Conservation (phyloP, 495 filamentous ascomycete species). For the Talaromyces nanjingensis region DNA sequence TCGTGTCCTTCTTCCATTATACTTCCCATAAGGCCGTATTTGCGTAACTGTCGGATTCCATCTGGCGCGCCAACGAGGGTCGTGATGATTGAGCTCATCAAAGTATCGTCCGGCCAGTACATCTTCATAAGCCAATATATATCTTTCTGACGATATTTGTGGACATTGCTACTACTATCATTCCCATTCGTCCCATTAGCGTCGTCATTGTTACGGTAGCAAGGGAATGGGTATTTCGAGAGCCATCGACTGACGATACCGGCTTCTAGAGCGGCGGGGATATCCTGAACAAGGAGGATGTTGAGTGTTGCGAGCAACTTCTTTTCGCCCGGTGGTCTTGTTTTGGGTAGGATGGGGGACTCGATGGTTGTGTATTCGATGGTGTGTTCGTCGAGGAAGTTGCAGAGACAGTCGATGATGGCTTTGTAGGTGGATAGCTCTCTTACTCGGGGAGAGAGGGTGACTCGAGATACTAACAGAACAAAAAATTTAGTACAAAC, state of each 20-base stretch:
- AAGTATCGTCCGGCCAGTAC: slow-evolving; percentile 37
- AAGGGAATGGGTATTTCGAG: slow-evolving; percentile 43
- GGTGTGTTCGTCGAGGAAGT: slow-evolving; percentile 37
- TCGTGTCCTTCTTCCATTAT: slow-evolving; percentile 31
- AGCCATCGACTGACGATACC: slow-evolving; percentile 44
- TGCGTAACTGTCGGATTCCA: slow-evolving; percentile 35
- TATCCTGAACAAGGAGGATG: slow-evolving; percentile 30
- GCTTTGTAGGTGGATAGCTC: slow-evolving; percentile 34
- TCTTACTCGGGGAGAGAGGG: slow-evolving; percentile 30
- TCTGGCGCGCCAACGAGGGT: slow-evolving; percentile 26
- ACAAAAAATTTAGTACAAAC: neutral
- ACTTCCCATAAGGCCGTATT: slow-evolving; percentile 36
- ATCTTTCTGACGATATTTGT: slow-evolving; percentile 32
- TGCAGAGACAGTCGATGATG: slow-evolving; percentile 40
- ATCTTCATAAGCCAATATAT: slow-evolving; percentile 39
- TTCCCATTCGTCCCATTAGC: neutral
- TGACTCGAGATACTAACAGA: slow-evolving; percentile 29
- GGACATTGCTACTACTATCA: slow-evolving; percentile 12
- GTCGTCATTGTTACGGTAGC: slow-evolving; percentile 5
- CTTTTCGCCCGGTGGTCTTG: slow-evolving; percentile 35
- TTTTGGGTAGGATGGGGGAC: slow-evolving; percentile 39
- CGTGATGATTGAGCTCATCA: slow-evolving; percentile 39
- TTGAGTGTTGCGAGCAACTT: slow-evolving; percentile 35
- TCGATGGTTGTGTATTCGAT: slow-evolving; percentile 29
- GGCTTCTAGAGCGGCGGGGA: slow-evolving; percentile 33